These are phyloP conservation scores for Rhodotorula kratochvilovae DNA, from an alignment of 768 basidiomycete species.

Conservation along the genomic window DNA sequence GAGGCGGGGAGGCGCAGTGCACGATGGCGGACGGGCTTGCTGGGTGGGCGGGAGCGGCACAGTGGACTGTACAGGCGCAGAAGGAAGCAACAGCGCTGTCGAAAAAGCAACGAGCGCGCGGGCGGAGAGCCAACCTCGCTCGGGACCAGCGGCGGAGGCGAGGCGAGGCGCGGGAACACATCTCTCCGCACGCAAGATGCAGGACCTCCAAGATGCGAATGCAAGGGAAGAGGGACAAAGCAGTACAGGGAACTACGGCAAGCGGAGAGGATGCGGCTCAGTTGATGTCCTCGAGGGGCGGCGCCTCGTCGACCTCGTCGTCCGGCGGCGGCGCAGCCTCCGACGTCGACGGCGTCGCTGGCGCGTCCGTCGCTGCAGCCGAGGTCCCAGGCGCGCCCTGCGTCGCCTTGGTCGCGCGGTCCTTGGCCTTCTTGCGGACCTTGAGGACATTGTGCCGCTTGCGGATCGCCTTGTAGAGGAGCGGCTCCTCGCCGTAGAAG, in stretches of 20 bases:
- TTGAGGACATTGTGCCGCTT: slow-evolving; percentile 73
- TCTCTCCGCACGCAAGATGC: no score
- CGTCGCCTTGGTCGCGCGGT: slow-evolving; percentile 32
- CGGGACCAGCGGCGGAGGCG: no score
- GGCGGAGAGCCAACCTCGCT: no score
- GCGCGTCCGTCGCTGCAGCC: neutral
- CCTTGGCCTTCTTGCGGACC: slow-evolving; percentile 50
- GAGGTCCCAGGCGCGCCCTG: neutral
- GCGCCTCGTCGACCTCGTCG: neutral
- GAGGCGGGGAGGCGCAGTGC: no score
- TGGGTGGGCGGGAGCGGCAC: no score
- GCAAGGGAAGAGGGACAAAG: neutral
- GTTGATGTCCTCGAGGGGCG: neutral
- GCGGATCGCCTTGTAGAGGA: slow-evolving; percentile 62
- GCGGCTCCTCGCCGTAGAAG: slow-evolving; percentile 77
- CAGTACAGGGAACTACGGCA: neutral
- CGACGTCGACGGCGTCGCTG: neutral
- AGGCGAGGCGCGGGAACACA: no score
- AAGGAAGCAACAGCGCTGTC: no score
- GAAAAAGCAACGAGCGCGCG: no score
- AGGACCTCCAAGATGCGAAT: neutral
- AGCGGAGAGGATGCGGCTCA: neutral
- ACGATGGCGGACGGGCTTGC: no score
- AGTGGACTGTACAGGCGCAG: no score
- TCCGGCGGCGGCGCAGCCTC: neutral